These are phyloP conservation scores for Zea mays DNA, from an alignment of 176 grass and related monocot species.

Conservation along the genomic window Zm-B73-REFERENCE-NAM-5.0 NC_050100.1:82387001-82387500, in stretches of 20 bases:
- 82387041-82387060: background rate
- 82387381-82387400: background rate
- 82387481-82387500: no score
- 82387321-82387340: no score
- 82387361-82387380: background rate
- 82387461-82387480: no score
- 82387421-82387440: background rate
- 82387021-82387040: no score
- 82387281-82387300: slow-evolving; percentile 16
- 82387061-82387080: background rate
- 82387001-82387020: no score
- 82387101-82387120: background rate
- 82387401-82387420: background rate
- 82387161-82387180: no score
- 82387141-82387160: background rate
- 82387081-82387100: background rate
- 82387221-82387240: slow-evolving; percentile 1
- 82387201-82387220: no score
- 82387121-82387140: background rate
- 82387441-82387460: no score
- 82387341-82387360: no score
- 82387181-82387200: no score
- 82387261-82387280: slow-evolving; percentile 32
- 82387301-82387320: background rate
- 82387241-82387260: slow-evolving; percentile 45